Evolutionary conservation across 306 rosid genomes (phyloP).

Genomic region (Oxytropis ochrocephala): DNA sequence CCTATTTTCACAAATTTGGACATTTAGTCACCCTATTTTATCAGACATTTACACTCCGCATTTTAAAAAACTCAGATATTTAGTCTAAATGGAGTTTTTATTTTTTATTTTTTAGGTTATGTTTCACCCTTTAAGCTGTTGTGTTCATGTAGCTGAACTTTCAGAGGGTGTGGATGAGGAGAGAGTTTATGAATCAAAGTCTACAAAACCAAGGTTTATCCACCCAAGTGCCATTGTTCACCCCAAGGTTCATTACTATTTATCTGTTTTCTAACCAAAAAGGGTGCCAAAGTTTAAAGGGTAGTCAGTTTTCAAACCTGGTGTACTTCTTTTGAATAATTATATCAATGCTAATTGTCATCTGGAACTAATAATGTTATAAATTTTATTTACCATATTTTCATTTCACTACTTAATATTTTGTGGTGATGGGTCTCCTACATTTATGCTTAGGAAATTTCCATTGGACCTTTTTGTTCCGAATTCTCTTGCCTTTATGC

Average conservation of each 20-base stretch:
- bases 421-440: conserved; percentile 1
- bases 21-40: no score
- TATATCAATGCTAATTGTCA: not conserved
- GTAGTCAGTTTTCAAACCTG: not conserved
- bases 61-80: no score
- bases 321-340: not conserved
- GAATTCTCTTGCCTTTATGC: conserved; percentile 66
- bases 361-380: not conserved
- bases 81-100: no score
- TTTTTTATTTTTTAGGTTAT: not conserved
- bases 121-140: not conserved
- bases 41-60: no score
- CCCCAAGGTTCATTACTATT: conserved; percentile 35
- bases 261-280: not conserved
- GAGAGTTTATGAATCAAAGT: conserved; percentile 6
- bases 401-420: not conserved
- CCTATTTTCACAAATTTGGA: no score
- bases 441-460: conserved; percentile 53
- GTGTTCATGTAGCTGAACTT: not conserved
- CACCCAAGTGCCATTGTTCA: conserved; percentile 73
- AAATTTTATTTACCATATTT: not conserved
- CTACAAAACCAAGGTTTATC: conserved; percentile 26
- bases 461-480: conserved; percentile 91
- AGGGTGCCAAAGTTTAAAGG: not conserved
- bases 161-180: conserved; percentile 33